These are phyloP conservation scores for Colletotrichum tanaceti DNA, from an alignment of 2,329 filamentous ascomycete species.

Conservation along the genomic window DNA sequence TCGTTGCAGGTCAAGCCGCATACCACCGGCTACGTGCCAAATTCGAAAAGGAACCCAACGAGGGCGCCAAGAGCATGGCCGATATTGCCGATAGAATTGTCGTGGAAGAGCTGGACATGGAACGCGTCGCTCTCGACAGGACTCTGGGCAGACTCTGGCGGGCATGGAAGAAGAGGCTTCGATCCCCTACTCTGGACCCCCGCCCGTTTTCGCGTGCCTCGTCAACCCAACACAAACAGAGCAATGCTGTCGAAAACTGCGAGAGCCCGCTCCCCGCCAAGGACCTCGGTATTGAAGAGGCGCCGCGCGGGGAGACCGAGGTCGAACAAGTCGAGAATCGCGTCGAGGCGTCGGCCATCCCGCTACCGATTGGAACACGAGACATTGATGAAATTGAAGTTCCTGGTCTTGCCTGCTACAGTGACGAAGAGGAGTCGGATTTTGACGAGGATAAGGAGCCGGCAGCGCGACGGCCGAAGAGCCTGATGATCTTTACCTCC, in stretches of 20 bases:
- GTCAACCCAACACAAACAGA: conserved; percentile 51
- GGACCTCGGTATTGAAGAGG: conserved; percentile 37
- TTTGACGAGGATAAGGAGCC: conserved; percentile 51
- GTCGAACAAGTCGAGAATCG: conserved; percentile 51
- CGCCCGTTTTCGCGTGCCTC: conserved; percentile 64
- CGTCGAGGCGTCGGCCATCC: conserved; percentile 67
- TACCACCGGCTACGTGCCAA: conserved; percentile 73
- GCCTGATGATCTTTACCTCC: conserved; percentile 53
- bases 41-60: conserved; percentile 69
- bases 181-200: conserved; percentile 64
- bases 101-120: conserved; percentile 93
- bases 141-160: conserved; percentile 92
- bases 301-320: conserved; percentile 29
- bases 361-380: conserved; percentile 74
- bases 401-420: conserved; percentile 72
- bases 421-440: conserved; percentile 70
- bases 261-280: conserved; percentile 52
- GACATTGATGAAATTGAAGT: conserved; percentile 86
- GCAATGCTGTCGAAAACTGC: conserved; percentile 53
- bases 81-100: conserved; percentile 74
- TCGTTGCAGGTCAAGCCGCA: conserved; percentile 88
- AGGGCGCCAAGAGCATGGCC: conserved; percentile 58
- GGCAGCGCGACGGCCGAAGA: conserved; percentile 58
- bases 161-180: conserved; percentile 90
- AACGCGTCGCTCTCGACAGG: conserved; percentile 89